A percentile compares a stretch with the other conserved stretches of the same genome.
These are phyloP conservation scores for Alternaria solani DNA, from an alignment of 2,329 filamentous ascomycete genomes.

Conservation along the genomic window DNA sequence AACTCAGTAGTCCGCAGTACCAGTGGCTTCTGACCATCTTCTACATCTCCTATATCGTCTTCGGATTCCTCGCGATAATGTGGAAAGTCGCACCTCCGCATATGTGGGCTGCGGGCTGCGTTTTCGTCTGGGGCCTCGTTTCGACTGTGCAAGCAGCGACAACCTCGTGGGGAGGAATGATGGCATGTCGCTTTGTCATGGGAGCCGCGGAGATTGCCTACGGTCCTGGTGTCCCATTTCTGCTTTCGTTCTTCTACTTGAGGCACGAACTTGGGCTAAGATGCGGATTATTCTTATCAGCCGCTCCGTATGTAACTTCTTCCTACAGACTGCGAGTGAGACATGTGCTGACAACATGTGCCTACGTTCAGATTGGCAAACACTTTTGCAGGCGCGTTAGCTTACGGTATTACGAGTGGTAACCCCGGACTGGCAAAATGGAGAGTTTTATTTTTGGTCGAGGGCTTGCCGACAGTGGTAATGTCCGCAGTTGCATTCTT, in stretches of 20 bases:
- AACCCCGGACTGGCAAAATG: slow-evolving; percentile 66
- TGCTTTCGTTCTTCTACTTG: slow-evolving; percentile 67
- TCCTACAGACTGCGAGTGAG: not conserved
- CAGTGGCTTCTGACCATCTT: slow-evolving; percentile 51
- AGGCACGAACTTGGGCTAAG: slow-evolving; percentile 63
- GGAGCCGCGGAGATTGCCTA: slow-evolving; percentile 54
- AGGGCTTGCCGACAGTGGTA: slow-evolving; percentile 54
- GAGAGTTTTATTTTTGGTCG: slow-evolving; percentile 64
- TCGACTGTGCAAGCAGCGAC: slow-evolving; percentile 44
- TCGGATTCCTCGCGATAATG: slow-evolving; percentile 48
- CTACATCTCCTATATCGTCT: slow-evolving; percentile 51
- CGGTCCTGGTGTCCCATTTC: slow-evolving; percentile 58
- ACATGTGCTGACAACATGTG: not conserved
- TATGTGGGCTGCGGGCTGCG: slow-evolving; percentile 46
- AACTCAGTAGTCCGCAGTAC: slow-evolving; percentile 38
- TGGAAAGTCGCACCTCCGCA: slow-evolving; percentile 50
- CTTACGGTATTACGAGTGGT: slow-evolving; percentile 65
- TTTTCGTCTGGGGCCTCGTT: slow-evolving; percentile 47
- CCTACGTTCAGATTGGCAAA: slow-evolving; percentile 66
- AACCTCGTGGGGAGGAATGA: slow-evolving; percentile 43
- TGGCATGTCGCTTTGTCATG: slow-evolving; percentile 49
- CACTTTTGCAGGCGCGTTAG: slow-evolving; percentile 74
- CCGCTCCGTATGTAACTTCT: slow-evolving; percentile 57
- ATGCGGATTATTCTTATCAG: slow-evolving; percentile 35
- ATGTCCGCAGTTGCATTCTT: slow-evolving; percentile 55